These are phyloP conservation scores for Globisporangium megalacanthum DNA, from an alignment of 352 stramenopile genomes.

Conservation along the genomic window DNA sequence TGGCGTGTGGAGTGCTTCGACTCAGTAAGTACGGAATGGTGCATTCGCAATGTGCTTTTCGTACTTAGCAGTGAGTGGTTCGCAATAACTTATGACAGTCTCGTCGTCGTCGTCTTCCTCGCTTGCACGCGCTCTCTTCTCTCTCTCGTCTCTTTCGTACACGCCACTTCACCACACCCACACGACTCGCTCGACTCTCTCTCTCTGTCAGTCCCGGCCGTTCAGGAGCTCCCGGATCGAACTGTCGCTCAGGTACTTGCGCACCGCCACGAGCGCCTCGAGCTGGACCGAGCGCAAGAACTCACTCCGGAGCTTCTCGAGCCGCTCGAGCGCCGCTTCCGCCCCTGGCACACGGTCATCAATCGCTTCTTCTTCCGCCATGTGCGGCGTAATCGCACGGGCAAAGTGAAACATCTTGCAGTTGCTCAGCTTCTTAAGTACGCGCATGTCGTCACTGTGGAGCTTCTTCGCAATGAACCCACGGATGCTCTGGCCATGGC, in stretches of 20 bases:
- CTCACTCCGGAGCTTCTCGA: constrained; percentile 56
- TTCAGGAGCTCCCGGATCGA: constrained; percentile 65
- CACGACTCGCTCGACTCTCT: not conserved
- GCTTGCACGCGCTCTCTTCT: not conserved
- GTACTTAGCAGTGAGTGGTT: too few relatives aligned
- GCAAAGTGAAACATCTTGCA: constrained; percentile 78
- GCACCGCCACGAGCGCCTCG: constrained; percentile 65
- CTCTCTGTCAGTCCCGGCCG: constrained; percentile 18
- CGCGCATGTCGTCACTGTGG: constrained; percentile 79
- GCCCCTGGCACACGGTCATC: constrained; percentile 34
- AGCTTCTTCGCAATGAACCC: constrained; percentile 70
- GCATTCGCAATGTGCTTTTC: too few relatives aligned
- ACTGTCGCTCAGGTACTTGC: constrained; percentile 65
- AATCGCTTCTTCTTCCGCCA: constrained; percentile 47
- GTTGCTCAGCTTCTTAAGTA: constrained; percentile 83
- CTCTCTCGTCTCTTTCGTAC: not conserved
- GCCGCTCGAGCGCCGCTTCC: constrained; percentile 19
- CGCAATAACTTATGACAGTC: not conserved
- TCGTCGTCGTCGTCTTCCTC: too few relatives aligned
- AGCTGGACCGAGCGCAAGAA: constrained; percentile 76
- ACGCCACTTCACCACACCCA: not conserved
- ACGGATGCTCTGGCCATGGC: constrained; percentile 62
- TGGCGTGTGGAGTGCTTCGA: too few relatives aligned
- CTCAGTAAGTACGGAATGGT: too few relatives aligned
- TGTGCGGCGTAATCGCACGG: constrained; percentile 48